Conservation (phyloP, 2,329 filamentous ascomycete genomes). For the Chaetomiaceae sp. region DNA sequence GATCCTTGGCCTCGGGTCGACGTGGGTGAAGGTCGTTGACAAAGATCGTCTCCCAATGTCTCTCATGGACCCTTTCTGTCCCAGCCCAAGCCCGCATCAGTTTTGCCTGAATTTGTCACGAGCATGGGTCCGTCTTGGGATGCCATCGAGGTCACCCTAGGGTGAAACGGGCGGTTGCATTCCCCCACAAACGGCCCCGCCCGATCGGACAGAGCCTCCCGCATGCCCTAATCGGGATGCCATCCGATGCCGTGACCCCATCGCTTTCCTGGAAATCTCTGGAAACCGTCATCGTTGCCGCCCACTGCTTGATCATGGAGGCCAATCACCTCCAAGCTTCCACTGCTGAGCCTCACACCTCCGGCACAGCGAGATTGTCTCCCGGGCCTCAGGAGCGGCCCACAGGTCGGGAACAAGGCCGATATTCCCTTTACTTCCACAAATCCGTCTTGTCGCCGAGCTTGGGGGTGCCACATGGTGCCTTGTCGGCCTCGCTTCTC, state of each 20-base stretch:
- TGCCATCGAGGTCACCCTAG: neutral
- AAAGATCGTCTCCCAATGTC: no score
- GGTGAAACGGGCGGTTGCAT: conserved; percentile 19
- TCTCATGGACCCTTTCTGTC: no score
- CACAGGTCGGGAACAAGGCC: conserved; percentile 18
- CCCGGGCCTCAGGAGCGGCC: neutral
- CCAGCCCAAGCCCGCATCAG: no score
- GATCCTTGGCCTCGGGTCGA: conserved; percentile 19
- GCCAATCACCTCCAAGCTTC: conserved; percentile 9
- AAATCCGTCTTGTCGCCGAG: neutral
- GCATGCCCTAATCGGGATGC: conserved; percentile 10
- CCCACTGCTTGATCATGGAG: neutral
- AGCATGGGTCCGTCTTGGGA: neutral
- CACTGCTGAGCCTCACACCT: neutral
- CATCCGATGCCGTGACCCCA: neutral
- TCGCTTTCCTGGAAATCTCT: conserved; percentile 13
- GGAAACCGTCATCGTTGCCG: neutral
- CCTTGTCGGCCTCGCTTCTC: neutral
- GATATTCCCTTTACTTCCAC: conserved; percentile 9
- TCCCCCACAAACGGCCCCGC: conserved; percentile 14
- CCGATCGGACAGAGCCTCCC: conserved; percentile 20
- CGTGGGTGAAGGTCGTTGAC: neutral
- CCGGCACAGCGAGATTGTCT: conserved; percentile 15
- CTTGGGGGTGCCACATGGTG: neutral
- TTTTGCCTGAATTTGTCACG: conserved; percentile 16